A percentile compares a stretch with the other conserved stretches of the same genome.
Conservation (phyloP, 345 rosid genomes). For the Abelmoschus esculentus region DNA sequence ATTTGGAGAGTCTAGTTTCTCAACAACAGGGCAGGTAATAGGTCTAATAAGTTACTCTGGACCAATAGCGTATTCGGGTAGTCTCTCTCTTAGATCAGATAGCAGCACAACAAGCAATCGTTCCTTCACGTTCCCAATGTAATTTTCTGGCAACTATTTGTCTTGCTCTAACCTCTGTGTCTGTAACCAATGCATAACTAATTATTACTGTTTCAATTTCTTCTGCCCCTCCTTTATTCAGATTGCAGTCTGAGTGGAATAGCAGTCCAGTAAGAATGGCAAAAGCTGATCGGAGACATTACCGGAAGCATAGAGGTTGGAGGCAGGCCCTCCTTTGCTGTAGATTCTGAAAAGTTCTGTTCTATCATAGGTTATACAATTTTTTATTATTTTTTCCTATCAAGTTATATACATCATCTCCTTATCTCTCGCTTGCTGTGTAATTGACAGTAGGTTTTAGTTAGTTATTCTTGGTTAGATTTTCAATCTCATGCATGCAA, state of each 20-base stretch:
- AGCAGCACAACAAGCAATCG: conserved; percentile 89
- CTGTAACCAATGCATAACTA: not conserved
- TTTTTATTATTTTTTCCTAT: conserved; percentile 14
- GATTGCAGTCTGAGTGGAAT: conserved; percentile 91
- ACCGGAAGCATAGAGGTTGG: conserved; percentile 57
- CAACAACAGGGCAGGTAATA: conserved; percentile 44
- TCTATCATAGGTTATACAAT: conserved; percentile 28
- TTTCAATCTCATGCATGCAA: conserved; percentile 13
- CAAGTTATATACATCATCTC: conserved; percentile 5
- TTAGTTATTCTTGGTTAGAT: conserved; percentile 9
- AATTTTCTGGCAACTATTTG: conserved; percentile 14
- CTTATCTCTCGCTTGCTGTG: conserved; percentile 11
- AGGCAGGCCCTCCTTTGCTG: conserved; percentile 66
- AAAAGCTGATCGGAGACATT: conserved; percentile 50
- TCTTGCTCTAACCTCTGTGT: not conserved
- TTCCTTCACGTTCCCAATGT: conserved; percentile 94
- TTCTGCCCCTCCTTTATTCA: conserved; percentile 17
- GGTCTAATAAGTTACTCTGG: conserved; percentile 64
- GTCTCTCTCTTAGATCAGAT: conserved; percentile 75
- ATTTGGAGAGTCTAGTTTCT: conserved; percentile 72
- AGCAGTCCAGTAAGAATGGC: conserved; percentile 91
- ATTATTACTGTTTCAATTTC: not conserved
- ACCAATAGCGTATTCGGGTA: conserved; percentile 61
- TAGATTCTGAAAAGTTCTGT: conserved; percentile 57
- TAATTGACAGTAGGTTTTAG: conserved; percentile 20